Conservation (phyloP, 2,329 filamentous ascomycete species). For the Dothistroma septosporum region DNA sequence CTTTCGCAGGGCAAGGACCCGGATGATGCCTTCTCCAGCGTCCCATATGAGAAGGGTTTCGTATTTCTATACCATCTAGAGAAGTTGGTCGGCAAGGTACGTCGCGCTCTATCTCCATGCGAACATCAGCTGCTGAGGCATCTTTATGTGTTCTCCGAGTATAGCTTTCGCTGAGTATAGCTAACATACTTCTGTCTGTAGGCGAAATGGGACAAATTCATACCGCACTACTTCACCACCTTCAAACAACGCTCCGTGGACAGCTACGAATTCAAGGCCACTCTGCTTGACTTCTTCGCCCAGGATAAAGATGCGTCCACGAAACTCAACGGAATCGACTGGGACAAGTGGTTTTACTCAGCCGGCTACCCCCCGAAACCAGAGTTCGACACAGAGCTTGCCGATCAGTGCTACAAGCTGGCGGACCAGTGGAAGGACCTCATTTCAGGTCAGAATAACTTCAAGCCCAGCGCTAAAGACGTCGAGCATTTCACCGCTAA, state of each 20-base stretch:
- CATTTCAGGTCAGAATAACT: slow-evolving; percentile 34
- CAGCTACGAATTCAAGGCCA: slow-evolving; percentile 89
- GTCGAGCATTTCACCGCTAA: slow-evolving; percentile 74
- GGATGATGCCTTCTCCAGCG: slow-evolving; percentile 87
- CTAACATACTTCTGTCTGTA: too few relatives aligned
- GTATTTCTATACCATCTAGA: slow-evolving; percentile 91
- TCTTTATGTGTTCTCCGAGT: too few relatives aligned
- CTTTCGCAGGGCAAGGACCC: slow-evolving; percentile 71
- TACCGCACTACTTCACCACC: slow-evolving; percentile 85
- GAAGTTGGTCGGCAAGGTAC: slow-evolving; percentile 65
- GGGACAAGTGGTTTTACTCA: slow-evolving; percentile 85
- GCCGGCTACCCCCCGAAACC: slow-evolving; percentile 88
- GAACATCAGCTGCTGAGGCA: too few relatives aligned
- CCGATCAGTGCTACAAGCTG: slow-evolving; percentile 77
- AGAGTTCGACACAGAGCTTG: slow-evolving; percentile 81
- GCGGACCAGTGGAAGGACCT: slow-evolving; percentile 73
- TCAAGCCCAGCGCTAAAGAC: slow-evolving; percentile 64
- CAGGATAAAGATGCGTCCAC: slow-evolving; percentile 58
- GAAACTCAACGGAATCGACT: slow-evolving; percentile 72
- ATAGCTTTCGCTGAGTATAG: too few relatives aligned
- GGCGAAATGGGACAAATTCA: slow-evolving; percentile 89
- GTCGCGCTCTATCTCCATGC: too few relatives aligned
- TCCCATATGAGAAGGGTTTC: slow-evolving; percentile 97
- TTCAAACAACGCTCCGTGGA: slow-evolving; percentile 85
- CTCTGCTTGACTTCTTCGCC: slow-evolving; percentile 79